Base-by-base conservation (phyloP, 805 yeast genomes). In the Yarrowia keelungensis region DNA sequence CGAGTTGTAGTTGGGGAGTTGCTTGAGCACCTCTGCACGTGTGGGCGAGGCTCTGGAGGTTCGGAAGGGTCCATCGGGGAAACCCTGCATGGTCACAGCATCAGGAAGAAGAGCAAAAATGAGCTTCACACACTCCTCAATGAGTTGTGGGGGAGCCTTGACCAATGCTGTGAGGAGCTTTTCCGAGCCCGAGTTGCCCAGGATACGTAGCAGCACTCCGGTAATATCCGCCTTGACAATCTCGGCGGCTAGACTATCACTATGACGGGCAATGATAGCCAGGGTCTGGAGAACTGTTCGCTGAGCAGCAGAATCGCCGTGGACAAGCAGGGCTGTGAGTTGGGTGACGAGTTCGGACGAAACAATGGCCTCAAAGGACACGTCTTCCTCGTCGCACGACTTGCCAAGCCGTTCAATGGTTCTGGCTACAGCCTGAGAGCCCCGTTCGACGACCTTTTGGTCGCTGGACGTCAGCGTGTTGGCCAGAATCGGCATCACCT, bases 381-480 rank as follows among this genome's bases (percentile, higher is more conserved):
- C 49, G 26, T 56, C 65, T 35, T 43, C 50, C n/a, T 43, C 50
- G 15, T 59, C 65, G 11, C 65, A 42, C 22, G 65, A 43, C 41
- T 43, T 35, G 8, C 65, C 65, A 5, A 86, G 86, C 70, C 86
- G 83, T 49, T 79, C 81, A 22, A 89, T 76, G 15, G 88, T 83
- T 53, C 88, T 79, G 2, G 90, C 82, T 8, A 90, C 82, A 2
- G 91, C 85, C 14, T 84, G 74, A 87, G 91, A 88, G 0, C 88
- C 87, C 71, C 83, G 83, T 71, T 90, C 93, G 10, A 86, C 81
- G 38, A 88, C 87, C 36, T 78, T 79, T 0, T 84, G 73, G 75
- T 92, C 97, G 0, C 84, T 77, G 71, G 76, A 85, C 83, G 71
- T 82, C 83, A 67, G 80, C 74, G 39, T 85, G 83, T 36, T 81